Base-by-base conservation (phyloP, 2,329 filamentous ascomycete species). In the Talaromyces piceae region DNA sequence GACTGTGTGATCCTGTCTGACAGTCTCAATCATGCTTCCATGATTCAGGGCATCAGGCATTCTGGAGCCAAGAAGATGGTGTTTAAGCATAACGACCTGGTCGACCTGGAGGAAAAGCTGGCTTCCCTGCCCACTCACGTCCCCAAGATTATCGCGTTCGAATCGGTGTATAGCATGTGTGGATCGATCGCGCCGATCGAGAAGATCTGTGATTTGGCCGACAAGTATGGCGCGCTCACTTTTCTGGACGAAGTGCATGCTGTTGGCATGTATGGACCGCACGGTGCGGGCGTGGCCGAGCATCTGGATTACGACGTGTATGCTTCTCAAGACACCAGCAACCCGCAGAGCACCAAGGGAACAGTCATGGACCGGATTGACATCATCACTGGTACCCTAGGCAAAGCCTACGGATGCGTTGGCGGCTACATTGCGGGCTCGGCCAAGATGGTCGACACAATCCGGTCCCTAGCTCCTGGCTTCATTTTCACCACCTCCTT, bases 131-230 rank as follows among this genome's bases (percentile, higher is more conserved):
- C 91, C 0, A 74, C 87, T 1, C 80, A 93, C 54, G 81, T 88
- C 30, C 93, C 93, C 52, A 98, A 98, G 77, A 95, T 98, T 59
- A 98, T 98, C 58, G 93, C 93, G 2, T 98, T 97, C 58, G 93
- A 98, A 73, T 95, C 90, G 26, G 93, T 98, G 3, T 98, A 98
- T 75, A 95, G 90, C 76, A 98, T 98, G 93, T 98, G 93, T 67
- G 93, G 93, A 56, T 95, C 90, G 13, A 88, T 98, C 66, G 93
- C 90, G 0, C 93, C 93, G 0, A 98, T 98, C 60, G 88, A 91
- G 72, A 86, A 86, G 65, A 97, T 98, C 56, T 97, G 91, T 68
- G 90, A 98, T 67, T 76, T 98, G 49, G 91, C 93, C 8, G 91
- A 97, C 57, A 96, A 95, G 76, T 98, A 98, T 67, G 93, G 93